These are phyloP conservation scores for Penicillium expansum DNA, from an alignment of 2,329 filamentous ascomycete species.

Conservation along the genomic window DNA sequence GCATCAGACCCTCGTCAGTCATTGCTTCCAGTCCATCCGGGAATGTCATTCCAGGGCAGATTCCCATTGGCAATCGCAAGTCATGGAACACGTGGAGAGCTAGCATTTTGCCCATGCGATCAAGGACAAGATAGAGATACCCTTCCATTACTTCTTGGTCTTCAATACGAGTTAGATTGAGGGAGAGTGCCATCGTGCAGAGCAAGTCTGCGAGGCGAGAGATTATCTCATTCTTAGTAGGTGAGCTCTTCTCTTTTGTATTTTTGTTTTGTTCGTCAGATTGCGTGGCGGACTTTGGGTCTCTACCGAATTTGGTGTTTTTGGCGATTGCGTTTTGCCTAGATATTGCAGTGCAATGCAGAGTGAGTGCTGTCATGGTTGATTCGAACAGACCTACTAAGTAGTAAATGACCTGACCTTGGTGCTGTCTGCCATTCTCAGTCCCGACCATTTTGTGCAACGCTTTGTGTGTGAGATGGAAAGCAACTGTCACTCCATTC, in stretches of 20 bases:
- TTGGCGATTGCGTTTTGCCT: conserved; percentile 6
- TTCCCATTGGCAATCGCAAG: conserved; percentile 26
- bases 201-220: conserved; percentile 27
- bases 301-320: not conserved
- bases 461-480: conserved; percentile 27
- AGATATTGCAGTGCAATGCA: conserved; percentile 22
- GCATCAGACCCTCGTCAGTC: conserved; percentile 22
- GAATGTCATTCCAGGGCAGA: conserved; percentile 27
- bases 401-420: conserved; percentile 34
- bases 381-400: conserved; percentile 35
- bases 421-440: conserved; percentile 10
- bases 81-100: conserved; percentile 42
- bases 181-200: conserved; percentile 30
- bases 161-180: conserved; percentile 25
- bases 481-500: conserved; percentile 25
- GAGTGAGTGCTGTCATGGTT: conserved; percentile 26
- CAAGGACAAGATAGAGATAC: conserved; percentile 38
- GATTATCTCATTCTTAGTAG: conserved; percentile 17
- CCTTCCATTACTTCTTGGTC: conserved; percentile 43
- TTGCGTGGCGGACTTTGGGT: not conserved
- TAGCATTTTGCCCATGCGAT: conserved; percentile 42
- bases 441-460: conserved; percentile 27
- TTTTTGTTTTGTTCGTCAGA: not conserved
- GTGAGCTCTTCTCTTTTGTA: not conserved
- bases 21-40: conserved; percentile 33